Percentiles rank a stretch among this genome's conserved stretches.
These are phyloP conservation scores for Decorospora gaudefroyi DNA, from an alignment of 2,329 filamentous ascomycete genomes.

Conservation along the genomic window DNA sequence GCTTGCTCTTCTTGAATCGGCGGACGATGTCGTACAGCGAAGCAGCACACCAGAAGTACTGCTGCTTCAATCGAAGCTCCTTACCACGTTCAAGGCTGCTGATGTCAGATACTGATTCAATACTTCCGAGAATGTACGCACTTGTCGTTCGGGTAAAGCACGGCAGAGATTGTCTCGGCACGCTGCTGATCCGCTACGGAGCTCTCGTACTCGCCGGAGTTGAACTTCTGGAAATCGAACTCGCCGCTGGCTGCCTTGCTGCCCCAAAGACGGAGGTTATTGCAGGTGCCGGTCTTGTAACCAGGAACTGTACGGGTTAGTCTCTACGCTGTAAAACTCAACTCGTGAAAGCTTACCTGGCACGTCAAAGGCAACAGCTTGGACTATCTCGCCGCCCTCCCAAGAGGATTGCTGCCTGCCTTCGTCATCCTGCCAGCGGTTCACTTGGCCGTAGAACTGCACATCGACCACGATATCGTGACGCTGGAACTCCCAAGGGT, in stretches of 20 bases:
- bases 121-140: conserved; percentile 18
- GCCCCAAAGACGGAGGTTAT: conserved; percentile 96
- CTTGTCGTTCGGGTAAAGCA: conserved; percentile 97
- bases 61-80: conserved; percentile 95
- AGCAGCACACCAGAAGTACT: conserved; percentile 99
- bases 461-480: conserved; percentile 96
- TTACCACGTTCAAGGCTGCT: conserved; percentile 81
- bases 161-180: conserved; percentile 97
- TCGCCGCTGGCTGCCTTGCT: conserved; percentile 96
- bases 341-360: conserved; percentile 40
- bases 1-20: conserved; percentile 95
- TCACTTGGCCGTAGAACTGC: conserved; percentile 90
- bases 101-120: conserved; percentile 15
- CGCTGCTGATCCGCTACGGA: conserved; percentile 97
- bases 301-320: conserved; percentile 72
- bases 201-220: conserved; percentile 95
- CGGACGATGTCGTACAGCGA: conserved; percentile 96
- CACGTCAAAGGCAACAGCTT: conserved; percentile 91
- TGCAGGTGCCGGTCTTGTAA: conserved; percentile 85
- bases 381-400: conserved; percentile 92
- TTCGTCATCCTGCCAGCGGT: conserved; percentile 70
- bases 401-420: conserved; percentile 77
- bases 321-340: neutral
- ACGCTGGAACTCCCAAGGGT: conserved; percentile 97
- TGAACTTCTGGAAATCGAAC: conserved; percentile 99